A percentile compares a stretch with the other conserved stretches of the same genome.
Conservation (phyloP, 768 basidiomycete species). For the Gloeopeniophorella convolvens region DNA sequence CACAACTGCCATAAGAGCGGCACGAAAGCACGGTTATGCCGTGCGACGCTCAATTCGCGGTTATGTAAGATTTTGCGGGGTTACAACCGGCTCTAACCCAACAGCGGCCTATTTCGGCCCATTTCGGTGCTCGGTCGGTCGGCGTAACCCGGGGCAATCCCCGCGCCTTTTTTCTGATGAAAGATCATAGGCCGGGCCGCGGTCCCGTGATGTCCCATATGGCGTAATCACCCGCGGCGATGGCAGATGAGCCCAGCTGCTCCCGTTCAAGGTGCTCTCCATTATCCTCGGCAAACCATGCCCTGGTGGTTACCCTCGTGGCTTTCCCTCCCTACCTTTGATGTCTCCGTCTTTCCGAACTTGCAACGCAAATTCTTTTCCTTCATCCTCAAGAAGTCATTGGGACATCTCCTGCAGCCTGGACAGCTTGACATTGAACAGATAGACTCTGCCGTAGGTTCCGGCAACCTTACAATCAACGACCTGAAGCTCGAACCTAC, state of each 20-base stretch:
- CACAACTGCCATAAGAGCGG: no score
- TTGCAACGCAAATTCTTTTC: constrained; percentile 89
- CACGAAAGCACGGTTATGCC: no score
- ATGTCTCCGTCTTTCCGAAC: constrained; percentile 56
- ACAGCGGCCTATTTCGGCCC: no score
- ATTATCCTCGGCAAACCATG: constrained; percentile 22
- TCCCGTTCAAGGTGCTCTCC: no score
- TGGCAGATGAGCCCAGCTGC: background rate
- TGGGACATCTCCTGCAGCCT: constrained; percentile 83
- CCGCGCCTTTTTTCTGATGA: no score
- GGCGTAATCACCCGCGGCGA: constrained; percentile 5
- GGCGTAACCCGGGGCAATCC: no score
- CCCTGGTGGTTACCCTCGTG: constrained; percentile 39
- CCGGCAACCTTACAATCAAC: constrained; percentile 80
- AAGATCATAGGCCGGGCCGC: no score
- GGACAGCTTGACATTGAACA: constrained; percentile 83
- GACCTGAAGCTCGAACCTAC: constrained; percentile 73
- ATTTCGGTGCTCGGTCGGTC: no score
- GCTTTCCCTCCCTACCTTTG: constrained; percentile 52
- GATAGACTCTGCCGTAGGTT: constrained; percentile 91
- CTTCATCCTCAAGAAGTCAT: constrained; percentile 72
- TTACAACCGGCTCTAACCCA: no score
- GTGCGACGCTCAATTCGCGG: no score
- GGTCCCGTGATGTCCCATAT: no score
- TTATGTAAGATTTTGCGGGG: no score